Percentiles rank a stretch among this genome's conserved stretches.
Conservation (phyloP, 306 rosid species). For the Geum urbanum region DNA sequence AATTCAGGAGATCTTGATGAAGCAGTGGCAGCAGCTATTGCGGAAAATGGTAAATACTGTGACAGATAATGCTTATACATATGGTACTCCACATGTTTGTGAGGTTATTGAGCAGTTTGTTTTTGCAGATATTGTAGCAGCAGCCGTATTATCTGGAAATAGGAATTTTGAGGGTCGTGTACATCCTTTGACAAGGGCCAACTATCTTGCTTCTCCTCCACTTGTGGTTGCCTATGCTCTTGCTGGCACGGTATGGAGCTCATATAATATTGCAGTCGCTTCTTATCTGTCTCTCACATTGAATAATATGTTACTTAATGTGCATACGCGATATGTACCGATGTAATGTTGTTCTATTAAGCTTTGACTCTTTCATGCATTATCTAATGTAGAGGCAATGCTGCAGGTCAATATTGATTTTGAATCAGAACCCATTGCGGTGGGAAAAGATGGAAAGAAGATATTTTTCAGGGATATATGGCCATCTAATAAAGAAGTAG, state of each 20-base stretch:
- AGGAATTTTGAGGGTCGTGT: constrained; percentile 98
- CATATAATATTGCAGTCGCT: constrained; percentile 19
- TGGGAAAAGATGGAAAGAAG: constrained; percentile 66
- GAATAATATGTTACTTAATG: background rate
- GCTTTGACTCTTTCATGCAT: background rate
- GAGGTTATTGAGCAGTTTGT: constrained; percentile 21
- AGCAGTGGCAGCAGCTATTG: constrained; percentile 74
- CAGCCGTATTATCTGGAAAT: constrained; percentile 96
- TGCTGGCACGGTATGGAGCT: constrained; percentile 80
- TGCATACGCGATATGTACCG: background rate
- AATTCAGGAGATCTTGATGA: constrained; percentile 94
- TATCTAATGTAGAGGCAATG: constrained; percentile 22
- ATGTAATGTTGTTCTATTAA: background rate
- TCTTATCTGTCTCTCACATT: background rate
- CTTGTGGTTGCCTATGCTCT: constrained; percentile 98
- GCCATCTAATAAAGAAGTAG: constrained; percentile 89
- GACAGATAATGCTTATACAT: constrained; percentile 13
- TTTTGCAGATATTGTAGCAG: constrained; percentile 77
- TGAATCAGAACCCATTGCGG: constrained; percentile 68
- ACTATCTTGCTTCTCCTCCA: constrained; percentile 98
- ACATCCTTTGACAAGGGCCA: constrained; percentile 93
- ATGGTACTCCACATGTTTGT: constrained; percentile 14
- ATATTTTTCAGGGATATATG: constrained; percentile 82
- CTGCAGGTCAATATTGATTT: constrained; percentile 90
- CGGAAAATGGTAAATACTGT: constrained; percentile 61